Conservation (phyloP, 192 early-diverging fungal genomes). For the Radiomyces spectabilis region DNA sequence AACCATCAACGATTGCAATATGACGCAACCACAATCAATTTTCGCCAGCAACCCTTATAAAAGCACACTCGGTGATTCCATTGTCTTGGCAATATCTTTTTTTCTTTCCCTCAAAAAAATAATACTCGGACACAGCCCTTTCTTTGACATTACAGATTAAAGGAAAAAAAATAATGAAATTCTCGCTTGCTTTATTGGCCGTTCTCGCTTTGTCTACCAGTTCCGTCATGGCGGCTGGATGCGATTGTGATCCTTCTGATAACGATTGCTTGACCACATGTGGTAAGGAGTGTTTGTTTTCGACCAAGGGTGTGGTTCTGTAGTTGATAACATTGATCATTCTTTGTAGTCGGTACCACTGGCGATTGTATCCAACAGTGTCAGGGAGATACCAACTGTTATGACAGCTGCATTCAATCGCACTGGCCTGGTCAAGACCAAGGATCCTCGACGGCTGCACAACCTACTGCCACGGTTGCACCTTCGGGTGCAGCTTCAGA, state of each 20-base stretch:
- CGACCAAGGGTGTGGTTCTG: background rate
- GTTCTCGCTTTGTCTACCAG: background rate
- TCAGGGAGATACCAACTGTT: background rate
- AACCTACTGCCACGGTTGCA: background rate
- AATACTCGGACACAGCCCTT: too few species aligned
- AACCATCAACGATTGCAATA: too few species aligned
- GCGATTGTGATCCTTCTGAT: conserved; percentile 1
- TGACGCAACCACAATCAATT: too few species aligned
- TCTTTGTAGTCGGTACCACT: background rate
- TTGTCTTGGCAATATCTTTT: background rate
- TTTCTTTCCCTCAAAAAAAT: background rate
- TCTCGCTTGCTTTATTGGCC: background rate
- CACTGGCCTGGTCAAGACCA: conserved; percentile 6
- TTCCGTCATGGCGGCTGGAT: background rate
- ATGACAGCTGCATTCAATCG: conserved; percentile 1
- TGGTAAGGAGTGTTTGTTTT: conserved; percentile 3
- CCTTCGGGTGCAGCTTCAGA: background rate
- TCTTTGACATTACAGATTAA: background rate
- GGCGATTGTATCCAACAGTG: background rate
- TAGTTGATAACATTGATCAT: background rate
- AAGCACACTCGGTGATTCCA: too few species aligned
- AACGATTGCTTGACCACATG: background rate
- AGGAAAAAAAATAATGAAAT: conserved; percentile 1
- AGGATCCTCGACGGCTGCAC: background rate
- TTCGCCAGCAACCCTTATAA: too few species aligned